Evolutionary conservation across 306 rosid genomes (phyloP), one percentile per base, ranked within the genome.

Genomic region (Ammopiptanthus mongolicus): DNA sequence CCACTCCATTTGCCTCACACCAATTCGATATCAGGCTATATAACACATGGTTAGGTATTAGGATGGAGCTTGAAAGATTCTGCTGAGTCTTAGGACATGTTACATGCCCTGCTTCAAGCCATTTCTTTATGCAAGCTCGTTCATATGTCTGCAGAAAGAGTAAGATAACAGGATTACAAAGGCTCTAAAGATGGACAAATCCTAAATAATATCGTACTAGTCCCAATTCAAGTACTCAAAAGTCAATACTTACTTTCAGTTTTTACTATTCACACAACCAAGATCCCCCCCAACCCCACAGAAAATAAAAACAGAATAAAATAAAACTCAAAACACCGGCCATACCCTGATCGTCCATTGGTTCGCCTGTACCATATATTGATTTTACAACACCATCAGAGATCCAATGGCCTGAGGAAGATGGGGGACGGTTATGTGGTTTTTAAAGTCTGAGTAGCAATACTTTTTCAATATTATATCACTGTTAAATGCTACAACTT

Each of bases 51-150:
- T 93, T 93, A 1, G 98, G 97, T 36, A 90, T 85, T 34, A 89
- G 93, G 73, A 71, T 61, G 17, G 87, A 53, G 83, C 80, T 85
- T 15, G 87, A 85, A 70, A 93, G 92, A 69, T 76, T 65, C 82
- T 89, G 93, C 47, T 68, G 96, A 44, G 98, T 93, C 85, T 84
- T 93, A 6, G 98, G 97, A 80, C 98, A 93, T 5, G 96, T 93
- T 46, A 71, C 84, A 65, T 91, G 97, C 73, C 98, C 97, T 28
- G 93, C 88, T 77, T 84, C 90, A 57, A 93, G 82, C 98, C 98
- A 93, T 82, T 89, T 93, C 79, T 85, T 88, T 22, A 93, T 93
- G 84, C 92, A 89, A 73, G 88, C 82, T 48, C 96, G 93, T 55
- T 93, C 98, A 74, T 93, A 93, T 31, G 98, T 93, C 98, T 93